Conservation (phyloP, 495 filamentous ascomycete species). For the Hypoxylon fragiforme region DNA sequence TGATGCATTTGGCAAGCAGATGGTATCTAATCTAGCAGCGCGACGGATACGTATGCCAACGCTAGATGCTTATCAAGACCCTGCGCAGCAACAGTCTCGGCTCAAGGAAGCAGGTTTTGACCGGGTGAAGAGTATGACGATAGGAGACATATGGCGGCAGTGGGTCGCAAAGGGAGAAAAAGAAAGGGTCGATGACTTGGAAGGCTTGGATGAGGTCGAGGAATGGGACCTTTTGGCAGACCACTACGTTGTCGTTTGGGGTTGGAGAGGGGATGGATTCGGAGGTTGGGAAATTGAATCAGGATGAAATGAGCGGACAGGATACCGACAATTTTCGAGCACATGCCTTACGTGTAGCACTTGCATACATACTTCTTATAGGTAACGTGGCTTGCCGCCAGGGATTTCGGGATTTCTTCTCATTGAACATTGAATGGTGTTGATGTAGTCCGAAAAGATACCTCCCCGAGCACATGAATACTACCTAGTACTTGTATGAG, state of each 20-base stretch:
- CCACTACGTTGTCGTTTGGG: slow-evolving; percentile 93
- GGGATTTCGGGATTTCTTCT: too few species aligned
- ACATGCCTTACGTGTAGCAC: too few species aligned
- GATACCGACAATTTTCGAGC: too few species aligned
- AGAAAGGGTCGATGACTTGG: slow-evolving; percentile 73
- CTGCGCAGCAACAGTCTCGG: slow-evolving; percentile 66
- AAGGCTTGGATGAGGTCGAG: slow-evolving; percentile 94
- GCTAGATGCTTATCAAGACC: slow-evolving; percentile 66
- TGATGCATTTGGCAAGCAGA: slow-evolving; percentile 84
- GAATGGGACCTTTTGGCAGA: slow-evolving; percentile 86
- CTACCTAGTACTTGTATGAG: too few species aligned
- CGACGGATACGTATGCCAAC: slow-evolving; percentile 84
- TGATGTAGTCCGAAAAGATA: too few species aligned
- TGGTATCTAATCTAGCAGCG: slow-evolving; percentile 88
- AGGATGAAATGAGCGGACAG: slow-evolving; percentile 3
- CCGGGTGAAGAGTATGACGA: slow-evolving; percentile 58
- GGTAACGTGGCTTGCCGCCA: too few species aligned
- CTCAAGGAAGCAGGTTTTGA: slow-evolving; percentile 66
- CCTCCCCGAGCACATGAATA: too few species aligned
- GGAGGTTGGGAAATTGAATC: slow-evolving; percentile 17
- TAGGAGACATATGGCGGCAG: slow-evolving; percentile 72
- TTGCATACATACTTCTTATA: too few species aligned
- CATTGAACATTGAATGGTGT: too few species aligned
- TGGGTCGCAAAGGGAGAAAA: slow-evolving; percentile 78
- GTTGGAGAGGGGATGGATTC: slow-evolving; percentile 44